Evolutionary conservation across 208 protist genomes (phyloP), one percentile per base, ranked within the genome.

Genomic region (Crithidia sp.): DNA sequence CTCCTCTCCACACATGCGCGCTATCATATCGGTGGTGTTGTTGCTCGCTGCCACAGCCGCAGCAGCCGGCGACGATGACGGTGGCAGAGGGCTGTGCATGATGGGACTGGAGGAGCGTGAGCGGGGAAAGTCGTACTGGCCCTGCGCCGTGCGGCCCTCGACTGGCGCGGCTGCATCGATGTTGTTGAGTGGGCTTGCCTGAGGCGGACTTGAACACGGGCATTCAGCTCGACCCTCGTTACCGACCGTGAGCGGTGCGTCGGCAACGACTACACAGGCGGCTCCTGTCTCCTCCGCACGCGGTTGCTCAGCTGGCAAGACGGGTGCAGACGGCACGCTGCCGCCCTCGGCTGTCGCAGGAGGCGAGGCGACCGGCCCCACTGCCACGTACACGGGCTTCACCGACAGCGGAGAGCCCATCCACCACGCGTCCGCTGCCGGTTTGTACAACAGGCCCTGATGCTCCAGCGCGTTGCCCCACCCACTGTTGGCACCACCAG

Each of bases 321-420:
- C 28, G 1, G 28, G 28, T 28, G 28, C 28, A 28, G 28, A 28
- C 28, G 28, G 28, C 28, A 28, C 1, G 28, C 28, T 28, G 28
- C 1, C 28, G 28, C 28, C 28, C 28, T 28, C 28, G 28, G 28
- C 28, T 28, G 28, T 28, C 28, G 14, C 45, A 59, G 10, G n/a
- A 17, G 47, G 39, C 14, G 45, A n/a, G 7, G 37, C 55, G 2
- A 54, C 16, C 4, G 47, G 2, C 14, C 44, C 19, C 44, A 67
- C 36, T 6, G 80, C 59, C 12, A 92, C 76, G 64, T 91, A 93
- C 36, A 95, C 82, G 0, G 90, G 84, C 50, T 75, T 82, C 49
- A 90, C 50, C 4, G 77, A 83, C 36, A 95, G 76, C 7, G 88
- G 90, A 4, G 87, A 88, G 2, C 81, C 79, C 90, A 95, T 92